Conservation (phyloP, 805 yeast species). For the Gaillardinia entomophila region DNA sequence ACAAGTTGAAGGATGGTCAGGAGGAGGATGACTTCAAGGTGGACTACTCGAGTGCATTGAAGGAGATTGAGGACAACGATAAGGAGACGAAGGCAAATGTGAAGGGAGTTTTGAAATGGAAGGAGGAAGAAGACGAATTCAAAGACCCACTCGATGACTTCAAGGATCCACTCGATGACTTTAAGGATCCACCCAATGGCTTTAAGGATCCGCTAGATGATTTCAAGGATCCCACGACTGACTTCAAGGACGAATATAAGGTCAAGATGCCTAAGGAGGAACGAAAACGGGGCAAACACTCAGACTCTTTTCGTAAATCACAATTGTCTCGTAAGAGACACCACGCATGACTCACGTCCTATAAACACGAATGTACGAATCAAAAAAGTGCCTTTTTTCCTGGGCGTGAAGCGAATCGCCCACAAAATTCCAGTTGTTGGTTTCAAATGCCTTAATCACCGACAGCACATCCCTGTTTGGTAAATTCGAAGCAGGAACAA, state of each 20-base stretch:
- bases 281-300: no score
- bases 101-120: background rate
- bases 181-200: conserved; percentile 1
- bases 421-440: background rate
- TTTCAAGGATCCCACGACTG: conserved; percentile 29
- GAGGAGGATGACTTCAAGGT: conserved; percentile 37
- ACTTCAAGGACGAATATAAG: conserved; percentile 4
- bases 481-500: no score
- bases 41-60: conserved; percentile 15
- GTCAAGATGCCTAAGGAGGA: no score
- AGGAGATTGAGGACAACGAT: background rate
- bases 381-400: no score
- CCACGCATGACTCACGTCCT: no score
- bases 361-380: no score
- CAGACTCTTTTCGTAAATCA: no score
- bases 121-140: conserved; percentile 1
- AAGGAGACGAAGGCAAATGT: background rate
- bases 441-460: background rate
- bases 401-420: background rate
- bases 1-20: conserved; percentile 49
- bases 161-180: conserved; percentile 1
- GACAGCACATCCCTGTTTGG: no score
- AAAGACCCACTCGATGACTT: background rate
- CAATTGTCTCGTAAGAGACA: no score
- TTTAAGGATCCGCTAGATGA: conserved; percentile 15